Evolutionary conservation across 1,139 yeast species (phyloP).

Genomic region (Geotrichum klebahnii): DNA sequence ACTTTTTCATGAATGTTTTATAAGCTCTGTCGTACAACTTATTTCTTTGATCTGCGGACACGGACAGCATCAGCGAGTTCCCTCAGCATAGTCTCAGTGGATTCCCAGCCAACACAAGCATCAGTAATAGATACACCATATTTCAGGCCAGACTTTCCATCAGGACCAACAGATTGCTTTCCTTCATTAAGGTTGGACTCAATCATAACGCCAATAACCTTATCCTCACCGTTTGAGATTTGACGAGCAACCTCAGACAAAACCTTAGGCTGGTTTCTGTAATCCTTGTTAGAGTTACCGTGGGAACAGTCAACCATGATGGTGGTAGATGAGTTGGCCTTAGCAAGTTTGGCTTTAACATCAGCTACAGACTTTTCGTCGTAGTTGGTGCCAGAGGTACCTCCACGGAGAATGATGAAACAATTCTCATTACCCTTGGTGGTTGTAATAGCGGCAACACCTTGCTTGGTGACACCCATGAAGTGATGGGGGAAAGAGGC

Average conservation of each 20-base stretch:
- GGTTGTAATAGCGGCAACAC: constrained; percentile 91
- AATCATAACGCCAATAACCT: constrained; percentile 89
- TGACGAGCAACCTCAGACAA: constrained; percentile 75
- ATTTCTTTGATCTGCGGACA: constrained; percentile 1
- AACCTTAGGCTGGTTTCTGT: constrained; percentile 90
- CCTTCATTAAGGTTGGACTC: constrained; percentile 93
- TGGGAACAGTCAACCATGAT: constrained; percentile 97
- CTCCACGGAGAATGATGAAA: constrained; percentile 84
- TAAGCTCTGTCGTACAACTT: background rate
- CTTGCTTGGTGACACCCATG: constrained; percentile 95
- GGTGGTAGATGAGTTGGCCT: constrained; percentile 42
- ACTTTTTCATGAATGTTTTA: background rate
- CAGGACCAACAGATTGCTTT: constrained; percentile 64
- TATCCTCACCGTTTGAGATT: constrained; percentile 70
- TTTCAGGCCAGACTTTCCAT: constrained; percentile 66
- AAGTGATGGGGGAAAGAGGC: constrained; percentile 92
- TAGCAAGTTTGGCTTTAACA: constrained; percentile 62
- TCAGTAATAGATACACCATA: constrained; percentile 97
- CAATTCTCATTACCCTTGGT: constrained; percentile 86
- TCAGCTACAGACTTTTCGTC: constrained; percentile 72
- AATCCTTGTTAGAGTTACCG: constrained; percentile 92
- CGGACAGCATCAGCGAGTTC: constrained; percentile 73
- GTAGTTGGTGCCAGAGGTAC: constrained; percentile 88
- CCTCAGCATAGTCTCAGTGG: constrained; percentile 74
- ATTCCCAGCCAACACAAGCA: constrained; percentile 91